Base-by-base conservation (phyloP, 331 rosid genomes). In the Malus hybrid region DNA sequence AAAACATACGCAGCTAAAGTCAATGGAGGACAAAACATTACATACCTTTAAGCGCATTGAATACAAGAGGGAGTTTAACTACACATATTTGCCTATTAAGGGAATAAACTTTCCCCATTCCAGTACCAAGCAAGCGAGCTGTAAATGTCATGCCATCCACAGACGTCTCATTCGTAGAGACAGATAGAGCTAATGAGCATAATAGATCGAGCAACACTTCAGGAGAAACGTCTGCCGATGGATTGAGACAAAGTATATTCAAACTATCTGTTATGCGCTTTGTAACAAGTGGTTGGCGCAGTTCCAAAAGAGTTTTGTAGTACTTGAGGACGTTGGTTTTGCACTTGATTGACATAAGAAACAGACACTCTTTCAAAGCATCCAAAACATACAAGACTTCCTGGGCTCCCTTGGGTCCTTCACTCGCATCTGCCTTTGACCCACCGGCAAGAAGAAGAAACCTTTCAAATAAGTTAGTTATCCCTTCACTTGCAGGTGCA, bases 291-390 rank as follows among this genome's bases (percentile, higher is more conserved):
- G 99, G 88, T 71, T 92, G 92, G 69, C 61, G 87, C 81, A 95
- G 75, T 62, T 83, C 90, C 87, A 95, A 67, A 33, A 95, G 95
- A 55, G 84, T 82, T 81, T 89, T 92, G 86, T 73, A 90, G 86
- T 89, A 79, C 83, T 88, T 83, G 27, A 95, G 93, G 69, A 90
- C 76, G 62, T 65, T 74, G 6, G 86, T 88, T 80, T 84, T 90
- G 82, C 63, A 84, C 76, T 85, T 89, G 75, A 73, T 71, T 6
- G 97, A 86, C 91, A 95, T 65, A 36, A 84, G 89, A 69, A 90
- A 87, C 81, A 95, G 90, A 56, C 93, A 86, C 28, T 92, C 97
- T 80, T 86, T 89, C 87, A 95, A 84, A 74, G 96, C 88, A 76
- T 95, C 97, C 65, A 95, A 83, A 82, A 89, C 71, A 83, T 77